Percentiles rank a stretch among this genome's conserved stretches.
These are phyloP conservation scores for Citropsis articulata DNA, from an alignment of 345 rosid species.

Conservation along the genomic window DNA sequence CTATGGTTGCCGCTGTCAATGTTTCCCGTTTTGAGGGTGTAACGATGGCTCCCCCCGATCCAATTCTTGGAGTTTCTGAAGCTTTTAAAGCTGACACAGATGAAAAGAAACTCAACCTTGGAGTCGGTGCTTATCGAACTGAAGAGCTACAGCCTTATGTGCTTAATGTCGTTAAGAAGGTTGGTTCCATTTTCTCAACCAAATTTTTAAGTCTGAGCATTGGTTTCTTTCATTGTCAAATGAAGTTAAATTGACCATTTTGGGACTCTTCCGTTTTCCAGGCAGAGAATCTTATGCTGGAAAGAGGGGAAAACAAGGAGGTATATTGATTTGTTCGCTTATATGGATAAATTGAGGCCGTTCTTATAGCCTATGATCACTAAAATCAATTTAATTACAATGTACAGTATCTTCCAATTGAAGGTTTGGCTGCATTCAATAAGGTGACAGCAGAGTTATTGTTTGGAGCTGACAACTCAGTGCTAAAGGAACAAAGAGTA, in stretches of 20 bases:
- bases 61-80: conserved; percentile 95
- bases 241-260: conserved; percentile 2
- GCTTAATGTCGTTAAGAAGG: conserved; percentile 95
- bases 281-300: conserved; percentile 92
- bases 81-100: conserved; percentile 82
- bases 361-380: background rate
- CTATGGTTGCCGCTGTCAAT: conserved; percentile 60
- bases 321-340: conserved; percentile 36
- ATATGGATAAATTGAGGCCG: background rate
- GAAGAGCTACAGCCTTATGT: conserved; percentile 96
- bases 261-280: conserved; percentile 22
- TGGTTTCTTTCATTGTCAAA: background rate
- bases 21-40: conserved; percentile 83
- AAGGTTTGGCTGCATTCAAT: conserved; percentile 93
- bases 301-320: conserved; percentile 94
- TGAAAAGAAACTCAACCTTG: conserved; percentile 93
- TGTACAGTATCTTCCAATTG: conserved; percentile 95
- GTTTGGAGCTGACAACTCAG: conserved; percentile 74
- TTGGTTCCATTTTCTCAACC: conserved; percentile 15
- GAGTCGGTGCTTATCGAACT: conserved; percentile 95
- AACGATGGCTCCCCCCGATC: conserved; percentile 97
- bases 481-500: conserved; percentile 72
- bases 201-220: background rate
- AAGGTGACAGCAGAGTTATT: conserved; percentile 89
- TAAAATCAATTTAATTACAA: conserved; percentile 5